Evolutionary conservation across 2,329 filamentous ascomycete species (phyloP).

Genomic region (Exophiala sp.): DNA sequence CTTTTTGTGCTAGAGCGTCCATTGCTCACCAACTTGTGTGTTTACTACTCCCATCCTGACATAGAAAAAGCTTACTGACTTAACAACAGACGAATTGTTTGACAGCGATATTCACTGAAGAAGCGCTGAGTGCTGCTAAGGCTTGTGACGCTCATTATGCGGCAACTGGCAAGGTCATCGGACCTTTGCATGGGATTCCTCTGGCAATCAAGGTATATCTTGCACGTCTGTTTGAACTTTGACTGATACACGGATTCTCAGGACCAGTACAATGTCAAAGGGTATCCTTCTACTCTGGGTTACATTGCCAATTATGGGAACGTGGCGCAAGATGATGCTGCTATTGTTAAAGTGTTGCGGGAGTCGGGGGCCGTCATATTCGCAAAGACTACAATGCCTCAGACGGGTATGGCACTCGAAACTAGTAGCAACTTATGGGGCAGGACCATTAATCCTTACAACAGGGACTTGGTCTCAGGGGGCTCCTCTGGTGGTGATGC

Average conservation of each 20-base stretch:
- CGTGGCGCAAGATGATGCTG: constrained; percentile 28
- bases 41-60: not conserved
- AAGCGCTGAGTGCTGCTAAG: constrained; percentile 46
- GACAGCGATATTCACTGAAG: constrained; percentile 51
- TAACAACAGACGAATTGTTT: constrained; percentile 36
- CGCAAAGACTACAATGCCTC: constrained; percentile 33
- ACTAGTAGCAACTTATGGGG: constrained; percentile 34
- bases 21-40: constrained; percentile 38
- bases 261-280: constrained; percentile 27
- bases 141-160: constrained; percentile 44
- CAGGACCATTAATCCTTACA: constrained; percentile 52
- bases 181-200: constrained; percentile 53
- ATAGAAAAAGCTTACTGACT: not conserved
- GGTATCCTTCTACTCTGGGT: constrained; percentile 27
- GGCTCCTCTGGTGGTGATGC: constrained; percentile 58
- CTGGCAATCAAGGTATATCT: constrained; percentile 45
- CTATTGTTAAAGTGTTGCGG: constrained; percentile 30
- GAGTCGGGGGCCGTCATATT: constrained; percentile 34
- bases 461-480: constrained; percentile 50
- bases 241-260: not conserved
- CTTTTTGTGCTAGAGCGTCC: constrained; percentile 54
- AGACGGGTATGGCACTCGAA: constrained; percentile 33
- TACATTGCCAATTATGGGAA: constrained; percentile 31
- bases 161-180: constrained; percentile 14
- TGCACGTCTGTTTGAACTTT: not conserved